Evolutionary conservation across 2,329 filamentous ascomycete genomes (phyloP).

Genomic region (Penicillium sp.): DNA sequence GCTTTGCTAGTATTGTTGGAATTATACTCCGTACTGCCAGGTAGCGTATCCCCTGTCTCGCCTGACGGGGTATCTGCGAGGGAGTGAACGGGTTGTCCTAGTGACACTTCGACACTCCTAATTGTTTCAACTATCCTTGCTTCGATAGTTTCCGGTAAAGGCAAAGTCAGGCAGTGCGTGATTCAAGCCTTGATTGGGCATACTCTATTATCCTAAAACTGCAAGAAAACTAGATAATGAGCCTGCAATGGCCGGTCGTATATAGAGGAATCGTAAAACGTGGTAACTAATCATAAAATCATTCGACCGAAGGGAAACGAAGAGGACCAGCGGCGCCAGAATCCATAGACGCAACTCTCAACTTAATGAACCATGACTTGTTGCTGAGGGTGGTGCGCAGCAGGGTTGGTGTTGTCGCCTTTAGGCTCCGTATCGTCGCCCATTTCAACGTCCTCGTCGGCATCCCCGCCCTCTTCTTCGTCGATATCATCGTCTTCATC

Average conservation of each 20-base stretch:
- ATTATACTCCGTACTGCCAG: neutral
- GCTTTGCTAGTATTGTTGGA: neutral
- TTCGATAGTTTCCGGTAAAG: conserved; percentile 6
- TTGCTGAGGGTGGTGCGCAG: conserved; percentile 40
- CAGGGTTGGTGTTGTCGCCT: conserved; percentile 37
- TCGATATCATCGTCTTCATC: conserved; percentile 73
- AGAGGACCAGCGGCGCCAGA: conserved; percentile 11
- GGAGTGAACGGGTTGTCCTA: conserved; percentile 7
- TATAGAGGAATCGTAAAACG: conserved; percentile 27
- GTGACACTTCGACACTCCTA: neutral
- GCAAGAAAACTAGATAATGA: conserved; percentile 29
- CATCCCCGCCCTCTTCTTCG: conserved; percentile 64
- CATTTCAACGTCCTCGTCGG: conserved; percentile 63
- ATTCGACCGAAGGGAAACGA: conserved; percentile 27
- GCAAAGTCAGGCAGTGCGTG: conserved; percentile 1
- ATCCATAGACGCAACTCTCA: neutral
- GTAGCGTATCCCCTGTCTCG: neutral
- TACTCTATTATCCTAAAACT: conserved; percentile 32
- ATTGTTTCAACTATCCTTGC: conserved; percentile 8
- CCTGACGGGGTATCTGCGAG: neutral
- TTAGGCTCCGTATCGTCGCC: conserved; percentile 57
- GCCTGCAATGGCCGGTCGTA: conserved; percentile 23
- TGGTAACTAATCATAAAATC: conserved; percentile 38
- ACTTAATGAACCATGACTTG: conserved; percentile 55
- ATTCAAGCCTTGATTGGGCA: conserved; percentile 18